Evolutionary conservation across 306 rosid species (phyloP).

Genomic region (Comarum palustre): DNA sequence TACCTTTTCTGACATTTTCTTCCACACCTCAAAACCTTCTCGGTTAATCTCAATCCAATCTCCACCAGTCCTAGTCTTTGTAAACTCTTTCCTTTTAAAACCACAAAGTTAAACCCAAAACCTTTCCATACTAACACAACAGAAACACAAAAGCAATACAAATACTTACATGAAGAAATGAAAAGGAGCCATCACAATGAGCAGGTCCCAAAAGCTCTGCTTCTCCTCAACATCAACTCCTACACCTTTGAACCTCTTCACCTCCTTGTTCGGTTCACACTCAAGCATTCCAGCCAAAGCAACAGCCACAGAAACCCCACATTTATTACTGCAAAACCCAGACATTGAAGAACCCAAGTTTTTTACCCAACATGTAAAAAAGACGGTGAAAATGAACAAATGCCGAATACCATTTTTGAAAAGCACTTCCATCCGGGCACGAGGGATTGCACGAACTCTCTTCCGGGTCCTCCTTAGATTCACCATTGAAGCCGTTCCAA

Average conservation of each 20-base stretch:
- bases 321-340: constrained; percentile 31
- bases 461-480: constrained; percentile 36
- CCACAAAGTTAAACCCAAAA: constrained; percentile 5
- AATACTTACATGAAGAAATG: constrained; percentile 47
- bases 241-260: constrained; percentile 45
- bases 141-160: not conserved
- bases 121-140: not conserved
- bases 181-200: constrained; percentile 43
- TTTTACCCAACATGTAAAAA: not conserved
- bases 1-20: constrained; percentile 50
- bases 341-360: not conserved
- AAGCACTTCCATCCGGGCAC: constrained; percentile 64
- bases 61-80: constrained; percentile 12
- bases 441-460: constrained; percentile 41
- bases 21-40: constrained; percentile 53
- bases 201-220: constrained; percentile 26
- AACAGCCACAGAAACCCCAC: constrained; percentile 46
- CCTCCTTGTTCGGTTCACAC: constrained; percentile 33
- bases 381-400: not conserved
- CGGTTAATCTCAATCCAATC: constrained; percentile 34
- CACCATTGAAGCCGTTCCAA: constrained; percentile 34
- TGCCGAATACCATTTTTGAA: constrained; percentile 42
- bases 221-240: not conserved
- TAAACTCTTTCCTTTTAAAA: constrained; percentile 43
- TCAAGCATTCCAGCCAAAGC: constrained; percentile 54